Evolutionary conservation across 106 monocot species (phyloP).

Genomic region (Phalaenopsis equestris): DNA sequence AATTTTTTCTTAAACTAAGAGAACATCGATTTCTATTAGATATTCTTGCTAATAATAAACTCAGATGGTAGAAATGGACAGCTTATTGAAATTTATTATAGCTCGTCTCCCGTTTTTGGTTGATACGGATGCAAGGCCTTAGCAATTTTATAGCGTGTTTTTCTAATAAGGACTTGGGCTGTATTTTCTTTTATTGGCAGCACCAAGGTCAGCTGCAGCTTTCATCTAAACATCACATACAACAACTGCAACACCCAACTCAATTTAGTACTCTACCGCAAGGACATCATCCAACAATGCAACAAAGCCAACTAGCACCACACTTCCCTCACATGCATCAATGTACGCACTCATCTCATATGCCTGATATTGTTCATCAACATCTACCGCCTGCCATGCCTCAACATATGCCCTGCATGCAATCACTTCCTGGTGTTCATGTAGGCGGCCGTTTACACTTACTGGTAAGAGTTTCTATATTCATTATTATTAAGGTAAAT

Average conservation of each 20-base stretch:
- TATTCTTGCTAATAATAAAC: not conserved
- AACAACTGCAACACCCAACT: conserved; percentile 42
- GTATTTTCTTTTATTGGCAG: conserved; percentile 16
- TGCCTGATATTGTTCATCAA: conserved; percentile 34
- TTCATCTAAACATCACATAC: conserved; percentile 50
- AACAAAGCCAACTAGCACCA: conserved; percentile 46
- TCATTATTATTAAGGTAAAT: not conserved
- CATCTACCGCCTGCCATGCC: conserved; percentile 40
- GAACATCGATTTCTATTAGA: not conserved
- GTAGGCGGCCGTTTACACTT: conserved; percentile 50
- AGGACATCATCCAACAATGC: conserved; percentile 41
- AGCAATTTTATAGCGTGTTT: not conserved
- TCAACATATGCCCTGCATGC: conserved; percentile 61
- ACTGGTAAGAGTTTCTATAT: conserved; percentile 31
- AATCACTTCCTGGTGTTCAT: conserved; percentile 40
- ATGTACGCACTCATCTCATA: conserved; percentile 45
- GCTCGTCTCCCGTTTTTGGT: not conserved
- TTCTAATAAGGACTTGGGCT: not conserved
- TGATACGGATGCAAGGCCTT: not conserved
- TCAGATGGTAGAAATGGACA: not conserved
- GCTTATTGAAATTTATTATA: not conserved
- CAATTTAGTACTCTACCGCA: conserved; percentile 45
- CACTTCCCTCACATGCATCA: conserved; percentile 43
- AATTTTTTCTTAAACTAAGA: not conserved
- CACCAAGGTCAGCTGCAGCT: conserved; percentile 45